Evolutionary conservation across 768 basidiomycete genomes (phyloP).

Genomic region (Exidia glandulosa): DNA sequence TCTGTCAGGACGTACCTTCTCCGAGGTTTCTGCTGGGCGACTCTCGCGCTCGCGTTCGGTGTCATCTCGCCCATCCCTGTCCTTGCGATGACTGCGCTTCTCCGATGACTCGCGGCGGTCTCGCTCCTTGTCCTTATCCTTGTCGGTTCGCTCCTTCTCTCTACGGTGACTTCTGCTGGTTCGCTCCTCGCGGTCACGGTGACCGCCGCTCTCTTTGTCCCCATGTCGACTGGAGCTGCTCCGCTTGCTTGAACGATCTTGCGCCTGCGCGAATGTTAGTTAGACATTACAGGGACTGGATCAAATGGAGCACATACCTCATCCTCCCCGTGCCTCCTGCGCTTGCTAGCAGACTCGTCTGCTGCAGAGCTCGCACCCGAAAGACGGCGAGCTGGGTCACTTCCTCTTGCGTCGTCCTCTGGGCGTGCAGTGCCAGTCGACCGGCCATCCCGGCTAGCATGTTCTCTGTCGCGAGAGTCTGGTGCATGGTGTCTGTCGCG

Average conservation of each 20-base stretch:
- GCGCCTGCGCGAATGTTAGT: not conserved
- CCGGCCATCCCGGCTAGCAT: slow-evolving; percentile 28
- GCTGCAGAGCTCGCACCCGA: slow-evolving; percentile 39
- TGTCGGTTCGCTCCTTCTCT: slow-evolving; percentile 60
- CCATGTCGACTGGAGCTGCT: slow-evolving; percentile 40
- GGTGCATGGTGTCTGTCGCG: slow-evolving; percentile 4
- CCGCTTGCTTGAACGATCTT: slow-evolving; percentile 68
- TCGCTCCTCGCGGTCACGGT: slow-evolving; percentile 57
- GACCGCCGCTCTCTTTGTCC: slow-evolving; percentile 36
- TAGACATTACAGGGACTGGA: not conserved
- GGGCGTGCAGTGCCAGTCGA: slow-evolving; percentile 54
- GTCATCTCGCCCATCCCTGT: slow-evolving; percentile 45
- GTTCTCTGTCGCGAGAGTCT: slow-evolving; percentile 5
- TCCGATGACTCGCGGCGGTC: slow-evolving; percentile 34
- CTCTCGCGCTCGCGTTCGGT: slow-evolving; percentile 29
- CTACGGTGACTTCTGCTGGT: slow-evolving; percentile 47
- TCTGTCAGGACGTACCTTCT: slow-evolving; percentile 40
- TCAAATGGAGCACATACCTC: slow-evolving; percentile 39
- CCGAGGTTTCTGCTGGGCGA: slow-evolving; percentile 21
- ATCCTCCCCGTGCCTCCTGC: slow-evolving; percentile 57
- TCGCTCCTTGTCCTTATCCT: slow-evolving; percentile 46
- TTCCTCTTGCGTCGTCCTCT: slow-evolving; percentile 22
- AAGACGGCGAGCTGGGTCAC: slow-evolving; percentile 50
- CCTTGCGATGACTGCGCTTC: slow-evolving; percentile 27
- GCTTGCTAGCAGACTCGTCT: slow-evolving; percentile 66